Evolutionary conservation across 108 stramenopile genomes (phyloP), one percentile per base, ranked within the genome.

Genomic region (Aureococcus anophagefferens): DNA sequence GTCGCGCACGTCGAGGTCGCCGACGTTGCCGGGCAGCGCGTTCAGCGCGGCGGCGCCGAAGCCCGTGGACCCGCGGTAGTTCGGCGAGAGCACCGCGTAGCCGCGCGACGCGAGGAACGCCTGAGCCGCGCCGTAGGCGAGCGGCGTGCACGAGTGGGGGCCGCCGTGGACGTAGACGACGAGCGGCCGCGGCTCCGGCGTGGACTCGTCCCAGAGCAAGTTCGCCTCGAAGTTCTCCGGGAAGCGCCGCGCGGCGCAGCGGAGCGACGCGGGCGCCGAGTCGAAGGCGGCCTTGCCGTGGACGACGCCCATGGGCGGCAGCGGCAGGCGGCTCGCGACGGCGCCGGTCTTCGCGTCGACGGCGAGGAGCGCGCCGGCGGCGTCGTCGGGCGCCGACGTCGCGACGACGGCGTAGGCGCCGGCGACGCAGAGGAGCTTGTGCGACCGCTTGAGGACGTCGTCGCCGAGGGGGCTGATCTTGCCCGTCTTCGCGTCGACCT

Each of bases 1-100:
- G 80, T 94, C 93, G 17, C 79, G 51, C 66, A 94, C 90, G 76
- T 94, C 93, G 11, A 78, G 69, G 3, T 68, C 66, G 25, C 93
- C 91, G 29, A 83, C 81, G 29, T 72, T 69, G 17, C 89, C 86
- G 35, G 89, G 79, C 5, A 94, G 80, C 37, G 81, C 79, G 64
- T 89, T 78, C 31, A 92, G 33, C 40, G 89, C 68, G 14, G 74
- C 81, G 69, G 87, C 83, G 13, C 91, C 91, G 72, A 90, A 92
- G 25, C 91, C 93, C 17, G 80, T 88, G 0, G 87, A 88, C 35
- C 93, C 93, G 45, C 91, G 74, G 74, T 88, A 94, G 75, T 94
- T 94, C 18, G 90, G 89, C 32, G 88, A 74, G n/a, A 92, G 73
- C 30, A 94, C 68, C 21, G 91, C 90, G 78, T 88, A 90, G 4